Base-by-base conservation (phyloP, 345 rosid species). In the Draba incana region DNA sequence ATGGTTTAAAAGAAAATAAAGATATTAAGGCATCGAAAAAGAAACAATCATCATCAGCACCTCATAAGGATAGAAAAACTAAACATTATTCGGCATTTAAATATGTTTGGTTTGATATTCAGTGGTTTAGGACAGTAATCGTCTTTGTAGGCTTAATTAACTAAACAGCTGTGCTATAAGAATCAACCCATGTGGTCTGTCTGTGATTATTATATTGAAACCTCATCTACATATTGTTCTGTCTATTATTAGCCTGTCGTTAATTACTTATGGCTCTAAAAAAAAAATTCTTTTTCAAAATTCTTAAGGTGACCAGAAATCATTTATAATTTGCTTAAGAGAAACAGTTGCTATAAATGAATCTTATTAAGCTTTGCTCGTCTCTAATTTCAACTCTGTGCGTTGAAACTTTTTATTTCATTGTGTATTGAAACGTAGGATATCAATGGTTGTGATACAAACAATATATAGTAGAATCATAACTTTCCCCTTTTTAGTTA, bases 121-220 rank as follows among this genome's bases (percentile, higher is more conserved):
- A 68, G 31, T 62, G 66, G 70, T 57, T 75, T 75, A 75, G 70
- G 75, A 75, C 75, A 68, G 70, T 61, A 68, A 68, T 68, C 74
- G 33, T 55, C 48, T 52, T 68, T 57, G 46, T 62, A 68, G 78
- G 69, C 60, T 62, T 68, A 75, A 69, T 75, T 75, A 69, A 63
- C 66, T 56, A 68, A 75, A 75, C 70, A 68, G 74, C 70, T 69
- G 74, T 75, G 74, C 69, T 31, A 47, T 15, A 63, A 62, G 78
- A 68, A 75, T 75, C 78, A 75, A 62, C 75, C 75, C 78, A 75
- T 75, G 75, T 75, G 78, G 66, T 69, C 42, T 75, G 78, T 68
- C 74, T 69, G 47, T 75, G 61, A 62, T 69, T 75, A 41, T 62
- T 48, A 30, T 62, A 68, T 48, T 49, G 53, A 68, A 75, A 75